phyloP scores from a whole-genome alignment of 257 asterid species.

The Eucommia ulmoides region DNA sequence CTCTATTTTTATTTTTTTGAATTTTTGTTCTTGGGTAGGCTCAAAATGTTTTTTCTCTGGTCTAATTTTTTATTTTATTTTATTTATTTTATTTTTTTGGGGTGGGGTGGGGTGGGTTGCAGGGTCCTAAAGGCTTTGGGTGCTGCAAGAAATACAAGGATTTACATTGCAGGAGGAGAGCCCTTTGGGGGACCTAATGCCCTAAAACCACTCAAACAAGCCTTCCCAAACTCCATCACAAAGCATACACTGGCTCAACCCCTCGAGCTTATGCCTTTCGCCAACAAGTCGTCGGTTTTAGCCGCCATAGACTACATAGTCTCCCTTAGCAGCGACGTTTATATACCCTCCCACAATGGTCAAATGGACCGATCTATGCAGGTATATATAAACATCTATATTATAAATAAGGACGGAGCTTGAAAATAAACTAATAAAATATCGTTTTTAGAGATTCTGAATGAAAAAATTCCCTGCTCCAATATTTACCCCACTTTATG shows the following conservation, averaged over 20 bases:
- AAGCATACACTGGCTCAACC: slow-evolving; percentile 29
- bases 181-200: slow-evolving; percentile 47
- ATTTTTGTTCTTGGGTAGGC: no score
- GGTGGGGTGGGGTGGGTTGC: background rate
- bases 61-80: no score
- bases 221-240: slow-evolving; percentile 37
- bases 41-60: no score
- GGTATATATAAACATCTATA: slow-evolving; percentile 12
- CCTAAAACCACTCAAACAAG: slow-evolving; percentile 28
- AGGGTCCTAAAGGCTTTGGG: slow-evolving; percentile 45
- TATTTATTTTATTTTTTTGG: no score
- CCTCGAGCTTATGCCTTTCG: slow-evolving; percentile 49
- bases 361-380: slow-evolving; percentile 62
- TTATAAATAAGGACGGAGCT: background rate
- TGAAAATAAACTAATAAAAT: no score
- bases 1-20: background rate
- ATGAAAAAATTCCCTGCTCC: no score
- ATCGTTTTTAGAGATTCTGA: no score
- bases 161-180: slow-evolving; percentile 53
- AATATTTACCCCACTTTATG: no score
- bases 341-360: slow-evolving; percentile 56
- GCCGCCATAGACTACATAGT: slow-evolving; percentile 64
- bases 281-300: slow-evolving; percentile 30
- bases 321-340: slow-evolving; percentile 44
- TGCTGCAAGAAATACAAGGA: slow-evolving; percentile 23